phyloP scores from a whole-genome alignment of 139 green algal species.

The Auxenochlorella pyrenoidosa region DNA sequence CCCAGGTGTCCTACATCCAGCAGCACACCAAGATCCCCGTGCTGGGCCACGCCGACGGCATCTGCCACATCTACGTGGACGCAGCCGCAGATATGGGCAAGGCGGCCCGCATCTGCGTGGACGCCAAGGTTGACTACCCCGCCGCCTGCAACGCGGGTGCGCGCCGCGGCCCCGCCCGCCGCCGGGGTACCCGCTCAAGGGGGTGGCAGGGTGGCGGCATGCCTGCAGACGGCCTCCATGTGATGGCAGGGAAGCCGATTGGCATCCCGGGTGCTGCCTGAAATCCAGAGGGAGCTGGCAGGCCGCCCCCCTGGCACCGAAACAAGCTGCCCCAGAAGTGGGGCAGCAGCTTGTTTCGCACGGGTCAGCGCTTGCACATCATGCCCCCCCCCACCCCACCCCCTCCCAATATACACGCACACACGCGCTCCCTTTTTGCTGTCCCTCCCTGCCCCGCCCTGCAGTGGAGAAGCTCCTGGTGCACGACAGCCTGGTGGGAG shows the following conservation, averaged over 20 bases:
- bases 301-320: too few species aligned
- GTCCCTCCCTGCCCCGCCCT: not conserved
- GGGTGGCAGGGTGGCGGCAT: not conserved
- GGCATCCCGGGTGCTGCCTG: too few species aligned
- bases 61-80: conserved; percentile 99
- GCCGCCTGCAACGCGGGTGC: conserved; percentile 95
- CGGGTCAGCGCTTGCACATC: not conserved
- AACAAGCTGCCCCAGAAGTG: too few species aligned
- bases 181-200: not conserved
- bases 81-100: conserved; percentile 66
- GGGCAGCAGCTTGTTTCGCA: too few species aligned
- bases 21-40: conserved; percentile 97
- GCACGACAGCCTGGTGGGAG: conserved; percentile 64
- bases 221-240: too few species aligned
- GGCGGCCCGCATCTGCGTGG: conserved; percentile 76
- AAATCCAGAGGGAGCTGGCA: too few species aligned
- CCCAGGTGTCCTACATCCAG: conserved; percentile 77
- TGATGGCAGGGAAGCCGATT: too few species aligned
- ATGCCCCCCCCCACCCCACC: not conserved
- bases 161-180: not conserved
- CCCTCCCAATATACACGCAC: not conserved
- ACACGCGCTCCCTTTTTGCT: too few species aligned
- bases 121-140: conserved; percentile 97
- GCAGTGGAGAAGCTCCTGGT: conserved; percentile 92
- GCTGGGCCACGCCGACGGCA: conserved; percentile 97